These are phyloP conservation scores for Xylaria sp. DNA, from an alignment of 2,329 filamentous ascomycete genomes.

Conservation along the genomic window DNA sequence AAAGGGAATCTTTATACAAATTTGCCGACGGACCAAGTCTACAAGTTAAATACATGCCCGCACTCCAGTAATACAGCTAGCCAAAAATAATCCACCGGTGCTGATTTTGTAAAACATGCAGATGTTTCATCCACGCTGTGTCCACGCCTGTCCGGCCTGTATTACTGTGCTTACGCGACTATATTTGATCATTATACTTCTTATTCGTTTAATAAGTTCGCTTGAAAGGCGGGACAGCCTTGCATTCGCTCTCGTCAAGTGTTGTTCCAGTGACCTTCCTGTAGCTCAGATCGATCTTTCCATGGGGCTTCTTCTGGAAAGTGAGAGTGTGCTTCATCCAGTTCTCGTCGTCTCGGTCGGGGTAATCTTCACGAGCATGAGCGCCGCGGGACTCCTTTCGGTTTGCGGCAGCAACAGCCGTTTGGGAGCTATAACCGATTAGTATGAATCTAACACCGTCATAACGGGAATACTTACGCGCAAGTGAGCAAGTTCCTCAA, in stretches of 20 bases:
- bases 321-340: slow-evolving; percentile 99
- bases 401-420: slow-evolving; percentile 87
- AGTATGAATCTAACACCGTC: slow-evolving; percentile 27
- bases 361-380: slow-evolving; percentile 96
- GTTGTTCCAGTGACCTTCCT: slow-evolving; percentile 84
- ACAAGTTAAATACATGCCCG: slow-evolving; percentile 46
- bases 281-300: slow-evolving; percentile 87
- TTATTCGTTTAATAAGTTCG: slow-evolving; percentile 76
- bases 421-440: slow-evolving; percentile 75
- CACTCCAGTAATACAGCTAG: slow-evolving; percentile 30
- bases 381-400: slow-evolving; percentile 98
- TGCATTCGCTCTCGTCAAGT: slow-evolving; percentile 95
- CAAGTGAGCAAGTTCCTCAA: slow-evolving; percentile 95
- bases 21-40: slow-evolving; percentile 41
- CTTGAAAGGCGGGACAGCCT: slow-evolving; percentile 96
- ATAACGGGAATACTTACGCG: slow-evolving; percentile 72
- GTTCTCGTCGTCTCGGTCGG: slow-evolving; percentile 92
- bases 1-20: slow-evolving; percentile 46
- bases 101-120: slow-evolving; percentile 33
- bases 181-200: slow-evolving; percentile 25
- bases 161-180: slow-evolving; percentile 30
- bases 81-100: slow-evolving; percentile 31
- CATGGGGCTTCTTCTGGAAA: slow-evolving; percentile 94
- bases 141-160: slow-evolving; percentile 37
- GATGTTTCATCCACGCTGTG: slow-evolving; percentile 27